Evolutionary conservation across 1,284 basidiomycete genomes (phyloP).

Genomic region (Mrakiaceae sp.): DNA sequence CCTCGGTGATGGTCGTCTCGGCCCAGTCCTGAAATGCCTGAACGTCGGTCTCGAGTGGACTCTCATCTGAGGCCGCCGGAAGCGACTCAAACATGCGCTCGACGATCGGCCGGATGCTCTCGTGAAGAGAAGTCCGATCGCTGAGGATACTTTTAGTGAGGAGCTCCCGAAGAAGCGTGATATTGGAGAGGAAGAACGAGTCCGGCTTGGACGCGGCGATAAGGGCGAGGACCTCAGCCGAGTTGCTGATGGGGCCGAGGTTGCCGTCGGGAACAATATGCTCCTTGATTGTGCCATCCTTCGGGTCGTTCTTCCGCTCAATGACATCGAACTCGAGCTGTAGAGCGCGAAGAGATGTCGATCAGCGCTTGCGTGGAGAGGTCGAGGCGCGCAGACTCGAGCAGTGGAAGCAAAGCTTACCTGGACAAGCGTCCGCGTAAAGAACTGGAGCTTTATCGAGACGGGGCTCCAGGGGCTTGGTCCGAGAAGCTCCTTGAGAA

Average conservation of each 20-base stretch:
- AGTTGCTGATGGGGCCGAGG: constrained; percentile 61
- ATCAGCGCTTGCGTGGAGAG: neutral
- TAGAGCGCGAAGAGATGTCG: constrained; percentile 1
- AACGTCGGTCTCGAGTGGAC: constrained; percentile 47
- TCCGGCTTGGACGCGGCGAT: constrained; percentile 75
- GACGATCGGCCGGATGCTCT: constrained; percentile 70
- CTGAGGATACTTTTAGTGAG: constrained; percentile 76
- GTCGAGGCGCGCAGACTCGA: neutral
- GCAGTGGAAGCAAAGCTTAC: constrained; percentile 37
- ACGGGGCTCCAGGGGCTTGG: constrained; percentile 86
- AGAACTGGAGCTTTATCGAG: constrained; percentile 80
- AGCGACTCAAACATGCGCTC: constrained; percentile 75
- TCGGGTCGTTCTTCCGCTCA: constrained; percentile 4
- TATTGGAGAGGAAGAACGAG: constrained; percentile 68
- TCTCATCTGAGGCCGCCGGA: constrained; percentile 53
- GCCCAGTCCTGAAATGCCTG: constrained; percentile 71
- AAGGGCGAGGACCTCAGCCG: constrained; percentile 81
- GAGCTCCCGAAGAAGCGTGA: constrained; percentile 70
- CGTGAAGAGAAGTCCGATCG: constrained; percentile 64
- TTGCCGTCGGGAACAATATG: constrained; percentile 40
- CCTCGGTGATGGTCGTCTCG: constrained; percentile 66
- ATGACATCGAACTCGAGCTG: constrained; percentile 4
- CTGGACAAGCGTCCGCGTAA: constrained; percentile 68
- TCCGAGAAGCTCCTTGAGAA: constrained; percentile 72
- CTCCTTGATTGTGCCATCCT: no score